Evolutionary conservation across 1,139 yeast genomes (phyloP), one percentile per base, ranked within the genome.

Genomic region (Geotrichum klebahnii): DNA sequence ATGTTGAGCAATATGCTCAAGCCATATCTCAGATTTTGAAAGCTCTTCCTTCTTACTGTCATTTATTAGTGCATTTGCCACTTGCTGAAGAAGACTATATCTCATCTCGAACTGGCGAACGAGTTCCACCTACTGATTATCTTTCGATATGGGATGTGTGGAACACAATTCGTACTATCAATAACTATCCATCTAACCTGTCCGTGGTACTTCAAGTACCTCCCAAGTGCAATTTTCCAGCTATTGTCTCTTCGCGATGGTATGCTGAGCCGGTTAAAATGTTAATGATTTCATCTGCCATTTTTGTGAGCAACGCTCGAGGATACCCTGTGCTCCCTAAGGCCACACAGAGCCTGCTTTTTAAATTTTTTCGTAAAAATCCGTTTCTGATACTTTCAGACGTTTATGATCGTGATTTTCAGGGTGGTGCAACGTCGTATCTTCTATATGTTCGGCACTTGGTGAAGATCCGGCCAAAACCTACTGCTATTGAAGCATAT

Each of bases 131-230:
- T n/a, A 63, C 72, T 14, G 83, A 80, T 60, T 68, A 75, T 5
- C 62, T 81, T 36, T 77, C 81, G 2, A 79, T 83, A 1, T 82
- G 88, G 88, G 84, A 80, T 51, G 73, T 80, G 57, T 82, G 88
- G 88, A 79, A 81, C 58, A 73, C 83, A 0, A 74, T 82, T 8
- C 67, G 86, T 26, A 69, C 73, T 4, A 67, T 75, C 35, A 78
- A 82, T 58, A 72, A 73, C 48, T 79, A 80, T 56, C 72, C 80
- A 42, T 57, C 67, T 1, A 73, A 77, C 26, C 65, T 82, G 16
- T 74, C 78, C 1, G 75, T 82, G 2, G 80, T 84, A 0, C 63
- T 82, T 28, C 84, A 80, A 10, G 66, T 81, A 2, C 81, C 84
- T 4, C 46, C 52, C 8, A 49, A 46, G 34, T 41, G 45, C 23